Evolutionary conservation across 2,329 filamentous ascomycete species (phyloP).

Genomic region (Trichoderma arundinaceum): DNA sequence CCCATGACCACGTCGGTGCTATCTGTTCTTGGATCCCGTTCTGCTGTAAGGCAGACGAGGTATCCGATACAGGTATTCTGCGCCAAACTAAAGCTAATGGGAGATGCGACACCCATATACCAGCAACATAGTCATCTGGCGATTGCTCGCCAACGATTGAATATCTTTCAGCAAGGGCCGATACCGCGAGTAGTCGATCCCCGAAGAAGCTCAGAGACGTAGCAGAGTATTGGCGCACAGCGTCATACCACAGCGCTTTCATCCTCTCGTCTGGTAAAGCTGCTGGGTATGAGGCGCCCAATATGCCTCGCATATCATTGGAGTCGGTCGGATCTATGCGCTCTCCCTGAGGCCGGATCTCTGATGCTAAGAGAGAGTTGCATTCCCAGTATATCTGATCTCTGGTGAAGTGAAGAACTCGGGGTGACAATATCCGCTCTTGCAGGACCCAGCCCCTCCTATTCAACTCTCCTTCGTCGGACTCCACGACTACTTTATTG

Average conservation of each 20-base stretch:
- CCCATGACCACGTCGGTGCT: slow-evolving; percentile 13
- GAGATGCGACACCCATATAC: background rate
- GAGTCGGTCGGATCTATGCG: background rate
- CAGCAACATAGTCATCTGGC: background rate
- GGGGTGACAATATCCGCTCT: slow-evolving; percentile 23
- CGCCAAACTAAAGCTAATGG: background rate
- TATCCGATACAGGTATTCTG: background rate
- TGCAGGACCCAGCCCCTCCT: slow-evolving; percentile 27
- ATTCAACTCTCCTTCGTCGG: slow-evolving; percentile 20
- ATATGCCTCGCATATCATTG: background rate
- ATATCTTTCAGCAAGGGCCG: background rate
- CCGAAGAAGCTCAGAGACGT: background rate
- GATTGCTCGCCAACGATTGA: background rate
- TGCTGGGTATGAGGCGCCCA: background rate
- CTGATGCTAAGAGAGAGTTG: background rate
- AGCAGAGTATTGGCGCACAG: background rate
- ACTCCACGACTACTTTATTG: background rate
- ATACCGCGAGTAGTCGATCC: slow-evolving; percentile 1
- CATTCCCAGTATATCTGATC: slow-evolving; percentile 11
- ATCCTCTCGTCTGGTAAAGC: background rate
- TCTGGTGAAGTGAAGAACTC: background rate
- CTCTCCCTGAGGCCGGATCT: background rate
- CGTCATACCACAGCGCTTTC: background rate
- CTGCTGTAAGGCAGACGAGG: background rate
- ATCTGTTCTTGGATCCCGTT: background rate